Base-by-base conservation (phyloP, 2,329 filamentous ascomycete genomes). In the Helotiales sp. region DNA sequence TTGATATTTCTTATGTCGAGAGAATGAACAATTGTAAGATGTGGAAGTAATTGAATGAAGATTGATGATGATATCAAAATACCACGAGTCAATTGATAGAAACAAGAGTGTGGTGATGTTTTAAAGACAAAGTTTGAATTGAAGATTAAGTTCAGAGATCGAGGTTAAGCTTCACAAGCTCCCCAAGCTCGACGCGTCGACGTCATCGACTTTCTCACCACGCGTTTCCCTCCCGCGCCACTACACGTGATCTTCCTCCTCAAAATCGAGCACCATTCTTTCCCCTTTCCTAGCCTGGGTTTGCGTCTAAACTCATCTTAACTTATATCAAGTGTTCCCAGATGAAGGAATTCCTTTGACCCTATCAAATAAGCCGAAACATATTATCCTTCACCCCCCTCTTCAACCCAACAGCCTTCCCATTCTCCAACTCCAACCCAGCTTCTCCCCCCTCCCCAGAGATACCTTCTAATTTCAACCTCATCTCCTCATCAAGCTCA, bases 371-470 rank as follows among this genome's bases (percentile, higher is more conserved):
- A 59, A 88, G 82, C 15, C 88, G 77, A 70, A 92, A 92, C 88
- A 91, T 91, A 66, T 91, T 91, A 52, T 87, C 83, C 70, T 81
- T 86, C 10, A 93, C 89, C 33, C 86, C 81, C 50, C 88, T 77
- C 74, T 91, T 92, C 81, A 93, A 87, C 0, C 86, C 79, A 5
- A 84, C 84, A 0, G 89, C 84, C 70, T 87, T 81, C 0, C 90
- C 90, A 65, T 90, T 81, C 71, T 93, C 89, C 59, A 89, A 87
- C 71, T 92, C 89, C 4, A 93, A 75, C 0, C 89, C 90, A 2
- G 87, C 78, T 25, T 81, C 82, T 8, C 90, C 89, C 3, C 89
- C 89, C 40, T 87, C 88, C 0, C 89, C 89, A 0, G 87, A 80
- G 29, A 87, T 76, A 10, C 80, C 83, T 64, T 89, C 85, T 66